Evolutionary conservation across 139 green algal genomes (phyloP).

Genomic region (Picochlorum sp.): DNA sequence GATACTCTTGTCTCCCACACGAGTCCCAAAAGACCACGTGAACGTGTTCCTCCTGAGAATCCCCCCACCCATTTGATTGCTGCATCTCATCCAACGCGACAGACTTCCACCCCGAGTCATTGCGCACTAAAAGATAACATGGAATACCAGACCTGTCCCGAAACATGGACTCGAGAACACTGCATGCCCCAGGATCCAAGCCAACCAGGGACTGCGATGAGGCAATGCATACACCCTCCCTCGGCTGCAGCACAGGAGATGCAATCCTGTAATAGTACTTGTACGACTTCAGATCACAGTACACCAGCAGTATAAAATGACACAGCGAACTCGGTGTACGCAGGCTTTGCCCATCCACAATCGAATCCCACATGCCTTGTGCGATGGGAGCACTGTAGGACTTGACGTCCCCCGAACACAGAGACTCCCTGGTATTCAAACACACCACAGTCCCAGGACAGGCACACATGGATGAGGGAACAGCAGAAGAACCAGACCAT

Average conservation of each 20-base stretch:
- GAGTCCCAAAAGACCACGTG: conserved; percentile 62
- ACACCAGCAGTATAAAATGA: conserved; percentile 58
- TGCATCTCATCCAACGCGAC: no score
- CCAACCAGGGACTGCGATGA: no score
- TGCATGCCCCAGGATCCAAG: no score
- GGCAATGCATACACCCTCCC: no score
- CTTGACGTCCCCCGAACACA: conserved; percentile 43
- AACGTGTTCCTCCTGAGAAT: conserved; percentile 3
- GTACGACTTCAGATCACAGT: conserved; percentile 89
- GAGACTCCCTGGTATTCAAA: conserved; percentile 70
- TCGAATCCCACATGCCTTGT: conserved; percentile 51
- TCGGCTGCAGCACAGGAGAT: conserved; percentile 61
- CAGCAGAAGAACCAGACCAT: neutral
- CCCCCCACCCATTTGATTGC: neutral
- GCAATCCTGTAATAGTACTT: conserved; percentile 81
- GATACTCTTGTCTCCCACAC: conserved; percentile 36
- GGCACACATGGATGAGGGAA: neutral
- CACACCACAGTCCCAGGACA: conserved; percentile 37
- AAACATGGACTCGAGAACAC: no score
- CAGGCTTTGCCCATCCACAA: conserved; percentile 43
- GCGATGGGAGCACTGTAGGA: conserved; percentile 9
- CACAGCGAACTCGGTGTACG: conserved; percentile 18
- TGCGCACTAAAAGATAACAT: no score
- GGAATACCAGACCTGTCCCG: no score
- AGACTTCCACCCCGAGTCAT: no score